Conservation (phyloP, 1,284 basidiomycete genomes). For the Cryptococcus sp. region DNA sequence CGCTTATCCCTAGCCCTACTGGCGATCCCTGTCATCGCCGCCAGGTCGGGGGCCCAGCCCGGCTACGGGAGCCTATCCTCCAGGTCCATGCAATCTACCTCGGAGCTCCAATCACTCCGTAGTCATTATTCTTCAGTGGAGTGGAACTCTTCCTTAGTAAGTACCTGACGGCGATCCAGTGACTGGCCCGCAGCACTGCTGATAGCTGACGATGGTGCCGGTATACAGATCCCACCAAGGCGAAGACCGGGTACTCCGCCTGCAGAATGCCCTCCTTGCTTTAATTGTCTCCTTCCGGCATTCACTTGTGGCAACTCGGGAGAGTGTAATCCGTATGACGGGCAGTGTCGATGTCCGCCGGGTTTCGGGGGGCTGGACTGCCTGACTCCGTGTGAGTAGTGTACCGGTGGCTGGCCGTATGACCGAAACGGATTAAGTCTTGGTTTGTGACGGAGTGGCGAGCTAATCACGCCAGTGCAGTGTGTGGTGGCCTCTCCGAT, state of each 20-base stretch:
- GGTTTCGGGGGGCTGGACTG: conserved; percentile 92
- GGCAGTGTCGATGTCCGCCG: conserved; percentile 82
- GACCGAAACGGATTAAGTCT: background rate
- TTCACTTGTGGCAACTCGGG: conserved; percentile 84
- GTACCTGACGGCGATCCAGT: background rate
- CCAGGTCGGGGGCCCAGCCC: background rate
- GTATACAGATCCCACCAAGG: conserved; percentile 24
- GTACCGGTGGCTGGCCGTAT: background rate
- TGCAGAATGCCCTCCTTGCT: conserved; percentile 58
- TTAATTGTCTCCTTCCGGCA: conserved; percentile 78
- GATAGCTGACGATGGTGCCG: background rate
- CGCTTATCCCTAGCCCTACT: background rate
- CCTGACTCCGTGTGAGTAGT: conserved; percentile 67
- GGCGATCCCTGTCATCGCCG: background rate
- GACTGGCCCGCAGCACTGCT: too few relatives aligned
- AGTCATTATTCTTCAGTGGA: background rate
- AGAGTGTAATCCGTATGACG: conserved; percentile 79
- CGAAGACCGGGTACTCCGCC: conserved; percentile 16
- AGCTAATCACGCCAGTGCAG: conserved; percentile 48
- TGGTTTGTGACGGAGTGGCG: too few relatives aligned
- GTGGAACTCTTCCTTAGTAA: background rate
- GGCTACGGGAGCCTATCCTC: background rate
- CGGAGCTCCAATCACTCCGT: background rate
- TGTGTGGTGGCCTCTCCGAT: conserved; percentile 87
- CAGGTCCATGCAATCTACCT: background rate